phyloP scores from a whole-genome alignment of 139 green algal genomes.

The Trebouxia sp. region DNA sequence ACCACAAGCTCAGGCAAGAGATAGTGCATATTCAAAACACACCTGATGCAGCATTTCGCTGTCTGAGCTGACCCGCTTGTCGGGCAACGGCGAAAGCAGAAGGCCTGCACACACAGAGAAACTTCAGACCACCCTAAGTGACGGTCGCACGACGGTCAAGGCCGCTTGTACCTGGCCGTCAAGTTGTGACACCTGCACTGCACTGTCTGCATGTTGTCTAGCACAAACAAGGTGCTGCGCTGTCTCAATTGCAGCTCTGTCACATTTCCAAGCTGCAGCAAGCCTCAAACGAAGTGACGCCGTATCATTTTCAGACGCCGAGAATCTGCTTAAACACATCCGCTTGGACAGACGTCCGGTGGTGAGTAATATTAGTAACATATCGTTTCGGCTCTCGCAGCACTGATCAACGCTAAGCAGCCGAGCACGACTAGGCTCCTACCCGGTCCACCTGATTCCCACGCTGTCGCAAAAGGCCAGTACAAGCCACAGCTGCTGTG shows the following conservation, averaged over 20 bases:
- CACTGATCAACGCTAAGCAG: no score
- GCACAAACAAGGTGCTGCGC: background rate
- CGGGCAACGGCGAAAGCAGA: background rate
- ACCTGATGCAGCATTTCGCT: background rate
- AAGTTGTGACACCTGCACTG: background rate
- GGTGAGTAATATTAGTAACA: no score
- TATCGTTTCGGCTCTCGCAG: no score
- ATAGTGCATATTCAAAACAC: no score
- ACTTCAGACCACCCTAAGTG: no score
- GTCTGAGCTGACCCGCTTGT: background rate
- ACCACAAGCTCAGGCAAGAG: background rate
- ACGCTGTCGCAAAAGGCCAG: no score
- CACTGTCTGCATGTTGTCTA: background rate
- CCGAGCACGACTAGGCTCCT: no score
- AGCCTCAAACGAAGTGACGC: background rate
- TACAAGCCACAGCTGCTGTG: no score
- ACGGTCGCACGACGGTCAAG: no score
- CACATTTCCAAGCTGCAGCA: background rate
- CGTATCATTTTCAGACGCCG: background rate
- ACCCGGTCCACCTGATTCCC: no score
- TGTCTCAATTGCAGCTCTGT: no score
- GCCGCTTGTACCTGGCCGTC: background rate
- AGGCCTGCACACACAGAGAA: background rate
- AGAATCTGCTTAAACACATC: background rate
- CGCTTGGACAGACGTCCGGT: background rate